These are phyloP conservation scores for Aspergillus avenaceus DNA, from an alignment of 495 filamentous ascomycete genomes.

Conservation along the genomic window DNA sequence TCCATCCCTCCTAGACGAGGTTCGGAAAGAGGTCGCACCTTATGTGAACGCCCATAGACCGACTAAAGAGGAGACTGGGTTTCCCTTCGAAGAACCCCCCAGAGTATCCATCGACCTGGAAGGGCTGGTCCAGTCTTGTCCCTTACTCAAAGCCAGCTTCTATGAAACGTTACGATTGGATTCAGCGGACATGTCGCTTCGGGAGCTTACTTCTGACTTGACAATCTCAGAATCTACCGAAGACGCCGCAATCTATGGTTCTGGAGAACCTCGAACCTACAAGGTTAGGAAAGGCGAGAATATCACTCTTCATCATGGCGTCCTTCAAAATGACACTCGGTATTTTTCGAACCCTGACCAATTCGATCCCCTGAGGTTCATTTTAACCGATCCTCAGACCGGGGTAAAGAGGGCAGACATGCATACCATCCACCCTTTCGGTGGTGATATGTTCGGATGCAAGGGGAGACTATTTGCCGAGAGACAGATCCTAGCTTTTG, in stretches of 20 bases:
- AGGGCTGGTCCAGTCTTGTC: constrained; percentile 42
- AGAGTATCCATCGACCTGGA: constrained; percentile 43
- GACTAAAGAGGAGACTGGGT: constrained; percentile 42
- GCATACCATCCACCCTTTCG: constrained; percentile 38
- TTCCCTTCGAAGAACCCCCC: constrained; percentile 49
- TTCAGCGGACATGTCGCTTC: constrained; percentile 42
- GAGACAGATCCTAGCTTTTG: constrained; percentile 43
- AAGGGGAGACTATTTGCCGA: constrained; percentile 49
- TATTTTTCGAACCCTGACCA: constrained; percentile 46
- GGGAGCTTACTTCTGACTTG: constrained; percentile 39
- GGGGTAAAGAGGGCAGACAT: constrained; percentile 21
- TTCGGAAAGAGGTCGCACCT: constrained; percentile 50
- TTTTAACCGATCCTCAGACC: constrained; percentile 35
- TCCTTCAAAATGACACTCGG: constrained; percentile 44
- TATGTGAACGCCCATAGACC: constrained; percentile 43
- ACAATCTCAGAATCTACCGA: constrained; percentile 39
- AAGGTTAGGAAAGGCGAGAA: constrained; percentile 45
- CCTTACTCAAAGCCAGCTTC: constrained; percentile 49
- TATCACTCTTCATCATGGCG: constrained; percentile 45
- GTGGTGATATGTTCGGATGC: constrained; percentile 40
- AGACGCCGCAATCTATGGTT: constrained; percentile 24
- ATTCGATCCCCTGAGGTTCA: constrained; percentile 51
- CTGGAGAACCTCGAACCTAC: constrained; percentile 34
- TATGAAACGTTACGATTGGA: constrained; percentile 53
- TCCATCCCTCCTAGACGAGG: constrained; percentile 36